These are phyloP conservation scores for Keithomyces neogunnii DNA, from an alignment of 2,329 filamentous ascomycete species.

Conservation along the genomic window DNA sequence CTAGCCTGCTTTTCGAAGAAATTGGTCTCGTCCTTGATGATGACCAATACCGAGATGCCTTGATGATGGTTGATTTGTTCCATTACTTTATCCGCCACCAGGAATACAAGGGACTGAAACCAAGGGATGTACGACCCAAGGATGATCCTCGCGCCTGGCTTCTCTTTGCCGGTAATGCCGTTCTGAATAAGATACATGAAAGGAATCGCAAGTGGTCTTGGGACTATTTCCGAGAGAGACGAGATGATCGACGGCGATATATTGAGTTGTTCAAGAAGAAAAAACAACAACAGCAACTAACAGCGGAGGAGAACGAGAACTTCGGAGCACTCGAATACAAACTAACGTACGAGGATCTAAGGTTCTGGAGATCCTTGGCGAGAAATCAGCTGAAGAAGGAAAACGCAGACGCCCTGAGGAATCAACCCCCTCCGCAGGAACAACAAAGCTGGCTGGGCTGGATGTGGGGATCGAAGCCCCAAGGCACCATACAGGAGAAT, in stretches of 20 bases:
- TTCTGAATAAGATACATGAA: slow-evolving; percentile 91
- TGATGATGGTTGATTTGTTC: slow-evolving; percentile 98
- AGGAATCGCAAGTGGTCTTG: slow-evolving; percentile 90
- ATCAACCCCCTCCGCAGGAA: slow-evolving; percentile 42
- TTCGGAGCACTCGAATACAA: slow-evolving; percentile 76
- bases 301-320: slow-evolving; percentile 61
- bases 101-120: slow-evolving; percentile 89
- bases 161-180: slow-evolving; percentile 79
- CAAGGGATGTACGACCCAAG: slow-evolving; percentile 70
- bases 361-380: slow-evolving; percentile 93
- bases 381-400: slow-evolving; percentile 94
- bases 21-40: slow-evolving; percentile 97
- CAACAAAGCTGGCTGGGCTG: slow-evolving; percentile 86
- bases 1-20: slow-evolving; percentile 88
- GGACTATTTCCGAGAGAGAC: slow-evolving; percentile 87
- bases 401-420: slow-evolving; percentile 78
- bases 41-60: slow-evolving; percentile 88
- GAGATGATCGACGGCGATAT: slow-evolving; percentile 82
- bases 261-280: slow-evolving; percentile 95
- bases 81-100: slow-evolving; percentile 98
- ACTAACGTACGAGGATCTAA: slow-evolving; percentile 84
- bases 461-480: slow-evolving; percentile 77
- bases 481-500: slow-evolving; percentile 47
- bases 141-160: slow-evolving; percentile 92
- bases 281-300: slow-evolving; percentile 65